Evolutionary conservation across 2,329 filamentous ascomycete genomes (phyloP).

Genomic region (Lachnellula cervina): DNA sequence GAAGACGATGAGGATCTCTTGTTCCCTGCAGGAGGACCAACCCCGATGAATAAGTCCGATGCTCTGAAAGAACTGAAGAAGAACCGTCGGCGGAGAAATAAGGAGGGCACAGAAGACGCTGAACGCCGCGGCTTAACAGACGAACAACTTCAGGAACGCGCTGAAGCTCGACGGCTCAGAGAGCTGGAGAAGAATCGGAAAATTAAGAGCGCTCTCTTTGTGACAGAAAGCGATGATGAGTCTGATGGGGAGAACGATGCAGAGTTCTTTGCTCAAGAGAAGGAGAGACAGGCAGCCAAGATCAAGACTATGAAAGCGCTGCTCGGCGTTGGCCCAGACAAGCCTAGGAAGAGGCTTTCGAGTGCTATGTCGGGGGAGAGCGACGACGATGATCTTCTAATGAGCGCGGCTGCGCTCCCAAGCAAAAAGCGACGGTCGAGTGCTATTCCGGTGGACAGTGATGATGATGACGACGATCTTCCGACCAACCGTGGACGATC

Average conservation of each 20-base stretch:
- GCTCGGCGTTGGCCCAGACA: slow-evolving; percentile 19
- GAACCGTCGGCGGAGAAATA: slow-evolving; percentile 44
- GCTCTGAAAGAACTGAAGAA: slow-evolving; percentile 54
- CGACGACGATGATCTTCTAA: slow-evolving; percentile 24
- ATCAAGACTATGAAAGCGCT: slow-evolving; percentile 28
- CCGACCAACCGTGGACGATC: slow-evolving; percentile 24
- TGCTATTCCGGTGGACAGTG: slow-evolving; percentile 25
- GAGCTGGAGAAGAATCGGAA: slow-evolving; percentile 72
- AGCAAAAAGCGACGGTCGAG: slow-evolving; percentile 22
- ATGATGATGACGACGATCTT: slow-evolving; percentile 25
- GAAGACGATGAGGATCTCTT: slow-evolving; percentile 48
- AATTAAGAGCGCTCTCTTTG: slow-evolving; percentile 80
- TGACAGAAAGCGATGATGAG: slow-evolving; percentile 83
- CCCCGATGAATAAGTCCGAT: slow-evolving; percentile 48
- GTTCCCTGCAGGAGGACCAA: slow-evolving; percentile 67
- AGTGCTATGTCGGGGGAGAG: slow-evolving; percentile 21
- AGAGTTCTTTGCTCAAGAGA: slow-evolving; percentile 73
- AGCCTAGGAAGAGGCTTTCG: slow-evolving; percentile 15
- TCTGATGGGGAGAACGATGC: slow-evolving; percentile 69
- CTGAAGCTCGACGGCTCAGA: slow-evolving; percentile 57
- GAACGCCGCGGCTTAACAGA: slow-evolving; percentile 48
- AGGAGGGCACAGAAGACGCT: slow-evolving; percentile 36
- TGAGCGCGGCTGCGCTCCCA: slow-evolving; percentile 7
- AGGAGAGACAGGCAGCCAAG: slow-evolving; percentile 49
- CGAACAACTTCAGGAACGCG: slow-evolving; percentile 55